A percentile compares a stretch with the other conserved stretches of the same genome.
Conservation (phyloP, 345 rosid species). For the Hirschfeldia incana region DNA sequence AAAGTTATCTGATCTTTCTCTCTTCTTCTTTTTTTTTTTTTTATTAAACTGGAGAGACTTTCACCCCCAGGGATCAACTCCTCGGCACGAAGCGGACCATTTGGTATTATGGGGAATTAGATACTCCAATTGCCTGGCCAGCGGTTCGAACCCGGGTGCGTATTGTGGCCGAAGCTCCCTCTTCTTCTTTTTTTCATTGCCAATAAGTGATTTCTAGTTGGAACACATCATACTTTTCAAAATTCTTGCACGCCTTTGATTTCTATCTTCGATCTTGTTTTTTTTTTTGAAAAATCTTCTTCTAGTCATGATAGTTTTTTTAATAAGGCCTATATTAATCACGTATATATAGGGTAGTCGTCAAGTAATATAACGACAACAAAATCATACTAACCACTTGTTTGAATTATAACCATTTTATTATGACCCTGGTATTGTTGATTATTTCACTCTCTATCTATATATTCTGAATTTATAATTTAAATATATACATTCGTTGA, state of each 20-base stretch:
- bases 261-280: not conserved
- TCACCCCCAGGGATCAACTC: too few species aligned
- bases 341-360: not conserved
- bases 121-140: too few species aligned
- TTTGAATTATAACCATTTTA: not conserved
- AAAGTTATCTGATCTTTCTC: conserved; percentile 12
- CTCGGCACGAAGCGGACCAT: too few species aligned
- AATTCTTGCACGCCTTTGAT: conserved; percentile 30
- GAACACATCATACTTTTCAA: conserved; percentile 13
- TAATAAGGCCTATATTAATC: not conserved
- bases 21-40: not conserved
- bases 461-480: not conserved
- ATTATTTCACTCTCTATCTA: not conserved
- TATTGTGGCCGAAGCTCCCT: too few species aligned
- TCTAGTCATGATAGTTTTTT: not conserved
- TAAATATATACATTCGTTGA: too few species aligned
- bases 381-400: not conserved
- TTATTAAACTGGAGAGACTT: too few species aligned
- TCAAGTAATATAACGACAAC: not conserved
- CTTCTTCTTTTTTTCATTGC: not conserved
- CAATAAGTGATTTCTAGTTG: conserved; percentile 23
- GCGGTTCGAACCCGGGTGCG: too few species aligned
- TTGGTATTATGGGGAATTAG: too few species aligned
- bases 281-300: not conserved
- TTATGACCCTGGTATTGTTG: not conserved